Conservation (phyloP, 2,329 filamentous ascomycete genomes). For the Aspergillus amoenus region DNA sequence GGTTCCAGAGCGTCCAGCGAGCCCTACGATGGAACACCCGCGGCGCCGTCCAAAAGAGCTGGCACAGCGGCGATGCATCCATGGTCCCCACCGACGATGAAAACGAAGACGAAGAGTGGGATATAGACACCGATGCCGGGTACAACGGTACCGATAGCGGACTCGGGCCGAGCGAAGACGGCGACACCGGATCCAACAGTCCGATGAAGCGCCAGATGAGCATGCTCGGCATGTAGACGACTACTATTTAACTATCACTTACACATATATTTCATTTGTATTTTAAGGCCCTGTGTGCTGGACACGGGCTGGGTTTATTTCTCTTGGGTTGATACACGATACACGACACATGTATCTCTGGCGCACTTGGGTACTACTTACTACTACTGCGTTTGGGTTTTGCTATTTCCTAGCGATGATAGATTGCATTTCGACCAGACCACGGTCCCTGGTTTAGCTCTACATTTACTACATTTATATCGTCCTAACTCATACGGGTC, state of each 20-base stretch:
- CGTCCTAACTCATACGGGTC: too few relatives aligned
- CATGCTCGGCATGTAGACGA: slow-evolving; percentile 60
- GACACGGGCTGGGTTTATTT: not conserved
- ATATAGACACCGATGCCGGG: slow-evolving; percentile 80
- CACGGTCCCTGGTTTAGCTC: too few relatives aligned
- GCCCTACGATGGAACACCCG: slow-evolving; percentile 94
- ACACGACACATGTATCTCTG: not conserved
- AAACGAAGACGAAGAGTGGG: slow-evolving; percentile 67
- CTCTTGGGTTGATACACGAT: not conserved
- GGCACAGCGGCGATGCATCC: slow-evolving; percentile 50
- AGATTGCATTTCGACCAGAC: not conserved
- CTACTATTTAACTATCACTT: too few relatives aligned
- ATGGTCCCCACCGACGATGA: slow-evolving; percentile 45
- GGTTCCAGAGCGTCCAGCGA: slow-evolving; percentile 93
- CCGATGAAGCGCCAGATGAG: slow-evolving; percentile 73
- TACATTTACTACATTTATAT: too few relatives aligned
- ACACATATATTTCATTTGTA: not conserved
- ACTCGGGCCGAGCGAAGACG: slow-evolving; percentile 65
- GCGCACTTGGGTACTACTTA: not conserved
- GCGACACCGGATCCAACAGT: slow-evolving; percentile 56
- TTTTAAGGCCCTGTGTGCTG: not conserved
- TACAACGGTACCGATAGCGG: slow-evolving; percentile 46
- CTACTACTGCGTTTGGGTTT: not conserved
- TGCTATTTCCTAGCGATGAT: not conserved
- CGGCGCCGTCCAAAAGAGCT: slow-evolving; percentile 88